Conservation (phyloP, 345 rosid genomes). For the Noccaea caerulescens region DNA sequence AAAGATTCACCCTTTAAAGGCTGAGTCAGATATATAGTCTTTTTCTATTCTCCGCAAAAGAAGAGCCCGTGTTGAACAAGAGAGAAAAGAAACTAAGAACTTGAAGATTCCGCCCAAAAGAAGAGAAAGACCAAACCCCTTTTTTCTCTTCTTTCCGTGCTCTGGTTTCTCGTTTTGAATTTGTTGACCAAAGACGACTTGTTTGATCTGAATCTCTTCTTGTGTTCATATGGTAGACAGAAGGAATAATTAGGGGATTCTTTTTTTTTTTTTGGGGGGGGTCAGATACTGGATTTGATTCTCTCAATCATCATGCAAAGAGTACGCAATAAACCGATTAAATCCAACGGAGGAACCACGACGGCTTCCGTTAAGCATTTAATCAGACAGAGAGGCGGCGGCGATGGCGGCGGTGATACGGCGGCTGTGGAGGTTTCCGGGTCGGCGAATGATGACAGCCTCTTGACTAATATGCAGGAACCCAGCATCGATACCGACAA, state of each 20-base stretch:
- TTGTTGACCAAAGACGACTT: constrained; percentile 27
- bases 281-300: constrained; percentile 20
- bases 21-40: constrained; percentile 19
- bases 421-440: constrained; percentile 5
- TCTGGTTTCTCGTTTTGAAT: constrained; percentile 8
- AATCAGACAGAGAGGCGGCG: constrained; percentile 34
- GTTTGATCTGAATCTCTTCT: constrained; percentile 33
- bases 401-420: constrained; percentile 30
- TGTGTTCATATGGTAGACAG: constrained; percentile 32
- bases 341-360: constrained; percentile 8
- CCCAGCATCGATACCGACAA: constrained; percentile 97
- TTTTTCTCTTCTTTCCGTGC: background rate
- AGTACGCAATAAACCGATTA: constrained; percentile 36
- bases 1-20: constrained; percentile 27
- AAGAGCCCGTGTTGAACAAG: constrained; percentile 22
- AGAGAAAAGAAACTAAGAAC: background rate
- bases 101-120: constrained; percentile 26
- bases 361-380: constrained; percentile 23
- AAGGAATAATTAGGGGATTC: background rate
- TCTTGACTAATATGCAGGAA: constrained; percentile 70
- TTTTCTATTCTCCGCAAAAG: constrained; percentile 15
- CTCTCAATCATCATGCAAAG: constrained; percentile 43
- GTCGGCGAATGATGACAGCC: constrained; percentile 46
- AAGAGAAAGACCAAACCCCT: constrained; percentile 17
- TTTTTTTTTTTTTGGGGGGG: background rate